Conservation (phyloP, 179 eudicot genomes). For the Vitellaria paradoxa region DNA sequence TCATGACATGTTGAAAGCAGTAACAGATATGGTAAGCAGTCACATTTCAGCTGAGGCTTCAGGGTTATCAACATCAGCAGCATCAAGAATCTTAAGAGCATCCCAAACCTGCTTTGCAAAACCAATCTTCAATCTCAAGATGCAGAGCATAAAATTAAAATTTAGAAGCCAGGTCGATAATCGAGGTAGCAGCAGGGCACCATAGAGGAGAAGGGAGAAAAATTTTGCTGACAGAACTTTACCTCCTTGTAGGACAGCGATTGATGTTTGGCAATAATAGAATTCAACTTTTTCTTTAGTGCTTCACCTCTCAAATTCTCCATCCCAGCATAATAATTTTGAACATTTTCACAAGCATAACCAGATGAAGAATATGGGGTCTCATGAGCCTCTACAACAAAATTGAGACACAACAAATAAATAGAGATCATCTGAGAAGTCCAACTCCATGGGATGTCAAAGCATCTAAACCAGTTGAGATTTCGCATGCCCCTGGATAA, state of each 20-base stretch:
- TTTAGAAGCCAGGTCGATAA: neutral
- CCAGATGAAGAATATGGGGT: slow-evolving; percentile 13
- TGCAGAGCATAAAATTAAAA: neutral
- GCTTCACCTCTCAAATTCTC: slow-evolving; percentile 40
- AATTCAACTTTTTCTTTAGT: slow-evolving; percentile 40
- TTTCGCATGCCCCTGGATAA: slow-evolving; percentile 9
- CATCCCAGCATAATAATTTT: slow-evolving; percentile 34
- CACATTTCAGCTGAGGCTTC: slow-evolving; percentile 42
- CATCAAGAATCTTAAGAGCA: slow-evolving; percentile 63
- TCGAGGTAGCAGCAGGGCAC: neutral
- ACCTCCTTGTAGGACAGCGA: slow-evolving; percentile 53
- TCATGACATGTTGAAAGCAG: neutral
- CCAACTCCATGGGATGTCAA: slow-evolving; percentile 19
- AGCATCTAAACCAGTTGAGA: slow-evolving; percentile 4
- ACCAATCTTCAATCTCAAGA: neutral
- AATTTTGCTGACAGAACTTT: neutral
- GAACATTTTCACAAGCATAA: slow-evolving; percentile 42
- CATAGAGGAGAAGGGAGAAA: neutral
- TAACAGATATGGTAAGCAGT: slow-evolving; percentile 5
- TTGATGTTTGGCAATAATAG: slow-evolving; percentile 43
- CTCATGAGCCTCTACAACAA: slow-evolving; percentile 31
- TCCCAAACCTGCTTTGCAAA: slow-evolving; percentile 43
- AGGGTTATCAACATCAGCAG: slow-evolving; percentile 42
- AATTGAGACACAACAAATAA: slow-evolving; percentile 33
- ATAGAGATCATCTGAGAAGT: slow-evolving; percentile 30